phyloP scores from a whole-genome alignment of 2,329 filamentous ascomycete genomes.

The Ploettnerulaceae sp. region DNA sequence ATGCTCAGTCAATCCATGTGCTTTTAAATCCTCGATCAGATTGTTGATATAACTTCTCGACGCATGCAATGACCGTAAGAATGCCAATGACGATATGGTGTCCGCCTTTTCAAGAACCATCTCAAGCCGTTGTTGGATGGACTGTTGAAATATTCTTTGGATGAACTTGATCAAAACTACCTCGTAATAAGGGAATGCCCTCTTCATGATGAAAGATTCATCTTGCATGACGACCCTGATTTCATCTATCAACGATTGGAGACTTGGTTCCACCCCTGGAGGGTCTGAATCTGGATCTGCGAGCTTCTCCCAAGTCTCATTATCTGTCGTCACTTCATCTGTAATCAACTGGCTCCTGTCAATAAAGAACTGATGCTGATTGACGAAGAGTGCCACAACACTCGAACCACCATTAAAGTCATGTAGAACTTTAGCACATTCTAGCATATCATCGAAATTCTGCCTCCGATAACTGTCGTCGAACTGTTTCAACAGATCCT shows the following conservation, averaged over 20 bases:
- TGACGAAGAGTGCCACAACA: constrained; percentile 93
- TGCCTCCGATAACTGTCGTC: constrained; percentile 94
- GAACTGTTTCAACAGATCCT: constrained; percentile 92
- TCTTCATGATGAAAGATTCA: constrained; percentile 93
- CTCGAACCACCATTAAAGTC: constrained; percentile 96
- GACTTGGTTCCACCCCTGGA: constrained; percentile 82
- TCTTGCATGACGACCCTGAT: constrained; percentile 95
- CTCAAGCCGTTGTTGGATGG: constrained; percentile 91
- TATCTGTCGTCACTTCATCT: constrained; percentile 51
- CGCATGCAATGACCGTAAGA: constrained; percentile 83
- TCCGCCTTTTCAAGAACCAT: constrained; percentile 94
- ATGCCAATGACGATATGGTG: constrained; percentile 85
- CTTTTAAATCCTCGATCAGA: constrained; percentile 87
- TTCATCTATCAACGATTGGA: constrained; percentile 90
- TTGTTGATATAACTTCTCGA: constrained; percentile 83
- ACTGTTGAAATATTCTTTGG: constrained; percentile 95
- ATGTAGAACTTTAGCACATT: constrained; percentile 87
- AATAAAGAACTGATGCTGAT: constrained; percentile 99
- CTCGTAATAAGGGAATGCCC: constrained; percentile 93
- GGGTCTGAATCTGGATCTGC: constrained; percentile 92
- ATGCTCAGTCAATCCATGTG: constrained; percentile 90
- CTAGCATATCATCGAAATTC: constrained; percentile 97
- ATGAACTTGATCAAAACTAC: constrained; percentile 90
- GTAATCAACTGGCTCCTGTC: constrained; percentile 85
- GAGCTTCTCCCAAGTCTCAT: constrained; percentile 80